phyloP scores from a whole-genome alignment of 768 basidiomycete genomes.

The Pleurotus pulmonarius region DNA sequence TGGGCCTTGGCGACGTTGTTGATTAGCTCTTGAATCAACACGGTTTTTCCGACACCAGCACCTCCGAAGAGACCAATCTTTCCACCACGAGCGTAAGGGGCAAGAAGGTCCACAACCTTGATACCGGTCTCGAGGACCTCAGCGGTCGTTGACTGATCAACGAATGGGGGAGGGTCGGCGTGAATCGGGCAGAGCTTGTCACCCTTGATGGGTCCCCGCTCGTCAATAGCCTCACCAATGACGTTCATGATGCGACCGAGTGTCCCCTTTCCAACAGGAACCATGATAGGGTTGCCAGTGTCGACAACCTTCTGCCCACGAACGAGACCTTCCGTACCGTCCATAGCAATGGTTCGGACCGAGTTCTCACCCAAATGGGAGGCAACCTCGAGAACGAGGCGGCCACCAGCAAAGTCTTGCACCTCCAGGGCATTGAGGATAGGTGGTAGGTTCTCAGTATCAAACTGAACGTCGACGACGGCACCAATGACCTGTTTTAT shows the following conservation, averaged over 20 bases:
- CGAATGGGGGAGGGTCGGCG: slow-evolving; percentile 95
- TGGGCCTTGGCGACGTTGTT: slow-evolving; percentile 99
- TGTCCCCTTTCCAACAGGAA: slow-evolving; percentile 92
- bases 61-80: slow-evolving; percentile 99
- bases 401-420: slow-evolving; percentile 88
- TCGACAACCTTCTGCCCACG: slow-evolving; percentile 97
- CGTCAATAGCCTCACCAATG: slow-evolving; percentile 99
- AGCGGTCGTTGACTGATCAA: slow-evolving; percentile 98
- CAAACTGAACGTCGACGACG: slow-evolving; percentile 99
- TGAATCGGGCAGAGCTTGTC: slow-evolving; percentile 92
- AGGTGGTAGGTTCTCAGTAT: slow-evolving; percentile 89
- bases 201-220: slow-evolving; percentile 98
- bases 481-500: slow-evolving; percentile 99
- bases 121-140: slow-evolving; percentile 99
- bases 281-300: slow-evolving; percentile 93
- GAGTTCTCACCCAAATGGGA: slow-evolving; percentile 99
- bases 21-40: slow-evolving; percentile 99
- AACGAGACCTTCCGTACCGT: slow-evolving; percentile 99
- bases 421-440: slow-evolving; percentile 99
- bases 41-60: slow-evolving; percentile 99
- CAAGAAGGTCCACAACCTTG: slow-evolving; percentile 99
- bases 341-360: slow-evolving; percentile 99
- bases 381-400: slow-evolving; percentile 98
- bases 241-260: slow-evolving; percentile 99
- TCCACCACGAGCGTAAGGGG: slow-evolving; percentile 99